A percentile compares a stretch with the other conserved stretches of the same genome.
Evolutionary conservation across 371 early-diverging fungal genomes (phyloP).

Genomic region (Chytridiales sp.): DNA sequence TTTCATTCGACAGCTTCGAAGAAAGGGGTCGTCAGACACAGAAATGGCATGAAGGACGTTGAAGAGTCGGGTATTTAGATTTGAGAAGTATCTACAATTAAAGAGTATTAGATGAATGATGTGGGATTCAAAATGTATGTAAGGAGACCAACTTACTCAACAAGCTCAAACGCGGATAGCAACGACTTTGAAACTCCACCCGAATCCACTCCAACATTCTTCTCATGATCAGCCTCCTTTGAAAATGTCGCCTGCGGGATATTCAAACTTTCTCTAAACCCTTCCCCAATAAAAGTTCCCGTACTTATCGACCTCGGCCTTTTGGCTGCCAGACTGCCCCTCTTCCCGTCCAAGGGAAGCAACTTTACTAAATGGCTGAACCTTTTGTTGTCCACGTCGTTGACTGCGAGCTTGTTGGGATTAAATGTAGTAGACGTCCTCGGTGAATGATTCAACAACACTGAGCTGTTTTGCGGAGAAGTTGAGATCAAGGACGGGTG

Average conservation of each 20-base stretch:
- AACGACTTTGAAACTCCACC: conserved; percentile 1
- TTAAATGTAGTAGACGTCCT: too few species aligned
- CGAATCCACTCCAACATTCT: neutral
- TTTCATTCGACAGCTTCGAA: conserved; percentile 19
- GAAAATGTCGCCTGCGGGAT: neutral
- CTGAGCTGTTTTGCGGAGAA: too few species aligned
- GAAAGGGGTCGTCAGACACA: conserved; percentile 12
- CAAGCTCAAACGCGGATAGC: conserved; percentile 5
- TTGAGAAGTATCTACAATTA: conserved; percentile 11
- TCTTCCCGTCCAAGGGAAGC: too few species aligned
- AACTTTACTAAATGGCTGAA: too few species aligned
- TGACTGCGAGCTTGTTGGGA: too few species aligned
- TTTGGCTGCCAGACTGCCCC: neutral
- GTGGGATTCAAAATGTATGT: neutral
- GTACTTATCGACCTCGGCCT: neutral
- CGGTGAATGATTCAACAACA: too few species aligned
- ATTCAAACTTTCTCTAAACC: neutral
- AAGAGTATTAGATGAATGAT: neutral
- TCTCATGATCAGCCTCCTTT: neutral
- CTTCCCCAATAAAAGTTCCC: neutral
- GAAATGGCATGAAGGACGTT: conserved; percentile 10
- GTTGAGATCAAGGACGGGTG: too few species aligned
- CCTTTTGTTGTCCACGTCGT: too few species aligned
- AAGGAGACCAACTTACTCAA: conserved; percentile 22
- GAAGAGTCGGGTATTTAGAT: conserved; percentile 21